phyloP scores from a whole-genome alignment of 139 green algal species.

The Coelastrella sp. region DNA sequence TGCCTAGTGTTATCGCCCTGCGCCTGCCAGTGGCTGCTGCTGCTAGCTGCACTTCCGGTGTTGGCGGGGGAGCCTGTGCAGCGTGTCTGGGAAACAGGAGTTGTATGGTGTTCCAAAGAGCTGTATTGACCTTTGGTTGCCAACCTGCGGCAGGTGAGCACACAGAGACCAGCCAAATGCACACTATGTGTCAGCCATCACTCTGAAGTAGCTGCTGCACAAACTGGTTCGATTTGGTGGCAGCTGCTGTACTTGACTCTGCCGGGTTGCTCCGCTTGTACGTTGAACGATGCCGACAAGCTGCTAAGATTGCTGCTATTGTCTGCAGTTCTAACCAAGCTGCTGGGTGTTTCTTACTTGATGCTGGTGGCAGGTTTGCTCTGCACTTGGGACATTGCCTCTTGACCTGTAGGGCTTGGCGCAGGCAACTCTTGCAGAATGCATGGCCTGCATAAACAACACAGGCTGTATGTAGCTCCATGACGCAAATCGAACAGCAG shows the following conservation, averaged over 20 bases:
- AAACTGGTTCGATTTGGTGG: too few relatives aligned
- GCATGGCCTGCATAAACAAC: conserved; percentile 36
- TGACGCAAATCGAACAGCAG: too few relatives aligned
- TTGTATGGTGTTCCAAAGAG: conserved; percentile 65
- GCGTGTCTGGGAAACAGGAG: conserved; percentile 57
- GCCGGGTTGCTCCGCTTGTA: too few relatives aligned
- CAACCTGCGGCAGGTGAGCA: conserved; percentile 30
- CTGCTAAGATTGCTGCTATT: too few relatives aligned
- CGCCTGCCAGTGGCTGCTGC: not conserved
- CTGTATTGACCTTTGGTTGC: conserved; percentile 56
- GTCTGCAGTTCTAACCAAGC: too few relatives aligned
- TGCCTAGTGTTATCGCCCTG: not conserved
- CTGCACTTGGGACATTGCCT: conserved; percentile 60
- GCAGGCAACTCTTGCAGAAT: conserved; percentile 53
- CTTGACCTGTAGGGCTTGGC: conserved; percentile 40
- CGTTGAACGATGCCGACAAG: too few relatives aligned
- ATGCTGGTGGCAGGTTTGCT: conserved; percentile 30
- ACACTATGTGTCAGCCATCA: too few relatives aligned
- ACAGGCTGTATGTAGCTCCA: too few relatives aligned
- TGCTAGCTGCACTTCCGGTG: conserved; percentile 23
- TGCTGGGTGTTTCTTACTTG: conserved; percentile 15
- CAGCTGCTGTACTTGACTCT: too few relatives aligned
- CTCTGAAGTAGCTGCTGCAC: too few relatives aligned
- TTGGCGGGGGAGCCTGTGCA: conserved; percentile 39
- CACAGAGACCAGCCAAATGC: too few relatives aligned